These are phyloP conservation scores for Neophaeococcomyces aloes DNA, from an alignment of 2,329 filamentous ascomycete genomes.

Conservation along the genomic window DNA sequence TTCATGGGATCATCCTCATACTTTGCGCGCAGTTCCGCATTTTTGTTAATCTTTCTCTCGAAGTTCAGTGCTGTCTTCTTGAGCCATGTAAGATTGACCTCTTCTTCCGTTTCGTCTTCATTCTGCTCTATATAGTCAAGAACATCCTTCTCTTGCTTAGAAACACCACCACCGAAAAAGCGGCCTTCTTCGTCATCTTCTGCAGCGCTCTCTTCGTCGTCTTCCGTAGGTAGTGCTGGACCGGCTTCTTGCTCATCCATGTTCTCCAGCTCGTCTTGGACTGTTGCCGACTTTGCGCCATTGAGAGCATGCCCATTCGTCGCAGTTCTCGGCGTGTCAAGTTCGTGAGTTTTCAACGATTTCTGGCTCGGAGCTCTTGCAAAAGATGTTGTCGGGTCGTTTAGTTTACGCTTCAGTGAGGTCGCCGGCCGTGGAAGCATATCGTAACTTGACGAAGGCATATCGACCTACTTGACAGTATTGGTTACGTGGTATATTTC, in stretches of 20 bases:
- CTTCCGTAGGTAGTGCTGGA: constrained; percentile 44
- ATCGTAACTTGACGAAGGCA: constrained; percentile 7
- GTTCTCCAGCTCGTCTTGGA: constrained; percentile 26
- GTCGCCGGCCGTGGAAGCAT: constrained; percentile 17
- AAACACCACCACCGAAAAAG: constrained; percentile 90
- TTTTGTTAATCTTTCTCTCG: constrained; percentile 83
- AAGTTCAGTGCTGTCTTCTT: constrained; percentile 71
- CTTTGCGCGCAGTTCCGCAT: constrained; percentile 77
- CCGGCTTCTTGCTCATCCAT: constrained; percentile 42
- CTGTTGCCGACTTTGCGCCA: constrained; percentile 12
- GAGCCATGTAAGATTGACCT: constrained; percentile 75
- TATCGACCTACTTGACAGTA: too few species aligned
- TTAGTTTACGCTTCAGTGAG: constrained; percentile 19
- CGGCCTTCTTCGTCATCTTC: constrained; percentile 82
- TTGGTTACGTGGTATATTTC: too few species aligned
- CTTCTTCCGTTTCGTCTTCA: constrained; percentile 44
- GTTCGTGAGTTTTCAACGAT: constrained; percentile 18
- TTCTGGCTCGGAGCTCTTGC: constrained; percentile 18
- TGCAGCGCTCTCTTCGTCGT: constrained; percentile 48
- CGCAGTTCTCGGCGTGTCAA: constrained; percentile 15
- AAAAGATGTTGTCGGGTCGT: constrained; percentile 19
- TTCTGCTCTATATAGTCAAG: constrained; percentile 76
- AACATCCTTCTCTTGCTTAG: constrained; percentile 66
- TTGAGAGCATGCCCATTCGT: constrained; percentile 8
- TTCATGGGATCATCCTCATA: constrained; percentile 70